Evolutionary conservation across 768 basidiomycete species (phyloP).

Genomic region (Leccinum obscurum): DNA sequence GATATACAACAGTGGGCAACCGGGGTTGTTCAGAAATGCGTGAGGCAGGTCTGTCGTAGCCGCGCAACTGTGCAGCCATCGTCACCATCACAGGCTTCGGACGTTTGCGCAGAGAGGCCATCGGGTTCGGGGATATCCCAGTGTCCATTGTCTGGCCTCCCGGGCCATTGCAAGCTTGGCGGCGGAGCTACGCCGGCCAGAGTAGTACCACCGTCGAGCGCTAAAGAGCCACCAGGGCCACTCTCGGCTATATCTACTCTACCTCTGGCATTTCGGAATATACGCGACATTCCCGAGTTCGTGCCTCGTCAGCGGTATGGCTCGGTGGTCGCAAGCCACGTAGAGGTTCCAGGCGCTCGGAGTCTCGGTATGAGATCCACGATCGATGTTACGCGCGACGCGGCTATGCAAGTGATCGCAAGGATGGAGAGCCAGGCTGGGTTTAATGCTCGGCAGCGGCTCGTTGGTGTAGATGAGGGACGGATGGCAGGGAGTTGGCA

Average conservation of each 20-base stretch:
- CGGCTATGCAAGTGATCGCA: conserved; percentile 22
- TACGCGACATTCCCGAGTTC: conserved; percentile 27
- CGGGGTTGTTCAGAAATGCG: conserved; percentile 28
- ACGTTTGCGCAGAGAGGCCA: conserved; percentile 30
- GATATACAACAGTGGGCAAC: conserved; percentile 29
- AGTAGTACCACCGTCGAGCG: neutral
- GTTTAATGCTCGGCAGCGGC: conserved; percentile 7
- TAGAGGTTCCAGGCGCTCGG: neutral
- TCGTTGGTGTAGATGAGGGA: conserved; percentile 4
- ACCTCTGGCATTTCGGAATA: conserved; percentile 5
- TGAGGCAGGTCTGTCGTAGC: conserved; percentile 15
- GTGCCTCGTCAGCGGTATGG: conserved; percentile 22
- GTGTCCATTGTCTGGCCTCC: conserved; percentile 27
- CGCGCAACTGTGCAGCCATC: conserved; percentile 12
- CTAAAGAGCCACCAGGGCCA: neutral
- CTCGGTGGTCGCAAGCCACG: neutral
- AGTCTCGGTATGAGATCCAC: neutral
- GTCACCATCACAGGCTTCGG: conserved; percentile 29
- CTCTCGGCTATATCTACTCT: neutral
- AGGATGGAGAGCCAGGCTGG: conserved; percentile 24
- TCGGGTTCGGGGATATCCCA: conserved; percentile 19
- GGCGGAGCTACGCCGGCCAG: neutral
- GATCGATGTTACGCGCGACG: conserved; percentile 12
- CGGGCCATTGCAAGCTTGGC: conserved; percentile 19
- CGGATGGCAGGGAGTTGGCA: conserved; percentile 7